Evolutionary conservation across 805 yeast species (phyloP), one percentile per base, ranked within the genome.

Genomic region (Brettanomyces bruxellensis): DNA sequence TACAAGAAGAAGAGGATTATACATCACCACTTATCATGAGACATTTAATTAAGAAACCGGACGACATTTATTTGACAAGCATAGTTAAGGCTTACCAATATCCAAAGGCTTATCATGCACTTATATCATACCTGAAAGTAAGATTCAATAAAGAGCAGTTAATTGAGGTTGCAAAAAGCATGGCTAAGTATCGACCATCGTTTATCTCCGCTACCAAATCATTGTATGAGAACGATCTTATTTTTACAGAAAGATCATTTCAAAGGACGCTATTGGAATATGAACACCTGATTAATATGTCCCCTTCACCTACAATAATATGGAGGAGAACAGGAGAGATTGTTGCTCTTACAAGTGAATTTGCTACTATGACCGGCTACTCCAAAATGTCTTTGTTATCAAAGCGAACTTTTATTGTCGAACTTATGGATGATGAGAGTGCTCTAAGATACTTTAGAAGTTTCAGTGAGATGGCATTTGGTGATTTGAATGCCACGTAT

Each of bases 301-400:
- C 83, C 18, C 83, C 89, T 9, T 78, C 86, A 1, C 95, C 95
- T 1, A 82, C 91, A 3, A 79, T 85, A 14, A 81, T 86, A 51
- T 86, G 95, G 95, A 70, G 95, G 55, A 68, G 95, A 38, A 83
- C 95, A 0, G 95, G 95, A 8, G 95, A 86, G 59, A 80, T 87
- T 38, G 89, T 85, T 9, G 86, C 86, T 7, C 77, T 84, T 8
- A 83, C 89, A 4, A 79, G 81, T 51, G 93, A 86, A 55, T 77
- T 86, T 56, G 76, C 84, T 30, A 76, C 81, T 3, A 66, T 86
- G 51, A 76, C 90, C 5, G 86, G 87, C 1, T 78, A 81, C 60
- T 71, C 77, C 9, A 67, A 75, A 51, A 71, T 74, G 48, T 79
- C 81, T 39, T 63, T 85, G 8, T 57, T 84, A 2, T 69, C 80